These are phyloP conservation scores for Tephrocybe rancida DNA, from an alignment of 768 basidiomycete species.

Conservation along the genomic window DNA sequence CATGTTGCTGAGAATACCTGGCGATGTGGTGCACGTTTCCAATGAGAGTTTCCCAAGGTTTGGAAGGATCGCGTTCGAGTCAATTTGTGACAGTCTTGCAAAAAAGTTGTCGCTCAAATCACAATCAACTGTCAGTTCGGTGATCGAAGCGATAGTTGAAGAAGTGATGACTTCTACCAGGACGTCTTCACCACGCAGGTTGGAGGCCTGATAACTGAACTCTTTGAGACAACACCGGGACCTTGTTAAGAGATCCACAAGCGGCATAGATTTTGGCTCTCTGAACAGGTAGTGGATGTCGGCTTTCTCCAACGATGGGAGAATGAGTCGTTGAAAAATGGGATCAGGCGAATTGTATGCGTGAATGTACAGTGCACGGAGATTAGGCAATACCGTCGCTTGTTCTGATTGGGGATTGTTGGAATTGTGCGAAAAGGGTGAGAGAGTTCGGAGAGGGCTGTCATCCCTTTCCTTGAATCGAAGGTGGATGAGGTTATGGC, in stretches of 20 bases:
- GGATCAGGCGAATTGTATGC: background rate
- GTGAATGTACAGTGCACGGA: background rate
- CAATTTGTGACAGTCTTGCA: background rate
- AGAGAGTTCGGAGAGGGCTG: background rate
- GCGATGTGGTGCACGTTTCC: background rate
- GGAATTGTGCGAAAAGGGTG: background rate
- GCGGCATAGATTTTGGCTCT: background rate
- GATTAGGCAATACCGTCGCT: background rate
- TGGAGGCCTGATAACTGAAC: background rate
- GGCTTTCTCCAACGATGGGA: background rate
- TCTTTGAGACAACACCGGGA: slow-evolving; percentile 4
- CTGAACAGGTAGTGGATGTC: no score
- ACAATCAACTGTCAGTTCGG: background rate
- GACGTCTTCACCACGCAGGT: background rate
- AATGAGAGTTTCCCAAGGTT: background rate
- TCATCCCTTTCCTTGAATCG: background rate
- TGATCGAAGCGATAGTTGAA: background rate
- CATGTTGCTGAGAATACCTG: background rate
- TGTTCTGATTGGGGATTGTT: background rate
- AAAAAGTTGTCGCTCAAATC: background rate
- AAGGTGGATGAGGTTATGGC: slow-evolving; percentile 3
- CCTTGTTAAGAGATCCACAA: background rate
- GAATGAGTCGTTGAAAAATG: slow-evolving; percentile 1
- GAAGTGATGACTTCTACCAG: slow-evolving; percentile 1
- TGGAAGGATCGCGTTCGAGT: background rate